A percentile compares a stretch with the other conserved stretches of the same genome.
phyloP scores from a whole-genome alignment of 1,139 yeast genomes.

The Wickerhamomyces sp. region DNA sequence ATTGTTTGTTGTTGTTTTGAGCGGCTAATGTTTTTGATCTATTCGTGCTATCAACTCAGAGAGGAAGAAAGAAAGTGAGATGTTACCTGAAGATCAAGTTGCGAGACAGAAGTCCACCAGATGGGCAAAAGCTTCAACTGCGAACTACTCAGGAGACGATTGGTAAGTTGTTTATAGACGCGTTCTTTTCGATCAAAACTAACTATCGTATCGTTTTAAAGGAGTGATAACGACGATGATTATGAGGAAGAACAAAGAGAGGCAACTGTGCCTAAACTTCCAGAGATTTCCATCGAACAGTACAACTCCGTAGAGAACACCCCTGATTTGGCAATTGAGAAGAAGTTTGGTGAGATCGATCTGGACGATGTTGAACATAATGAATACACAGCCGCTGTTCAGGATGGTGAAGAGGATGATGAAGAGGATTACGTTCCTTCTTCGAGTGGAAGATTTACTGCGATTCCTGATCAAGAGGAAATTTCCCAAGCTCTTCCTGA shows the following conservation, averaged over 20 bases:
- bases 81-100: conserved; percentile 33
- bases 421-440: conserved; percentile 15
- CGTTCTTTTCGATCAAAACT: conserved; percentile 8
- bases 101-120: conserved; percentile 58
- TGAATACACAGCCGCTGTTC: conserved; percentile 17
- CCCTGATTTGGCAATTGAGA: conserved; percentile 11
- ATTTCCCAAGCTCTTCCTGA: no score
- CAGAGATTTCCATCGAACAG: conserved; percentile 7
- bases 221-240: conserved; percentile 18
- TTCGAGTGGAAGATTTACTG: conserved; percentile 9
- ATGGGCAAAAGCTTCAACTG: conserved; percentile 56
- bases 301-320: conserved; percentile 9
- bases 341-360: conserved; percentile 20
- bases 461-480: no score
- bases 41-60: no score
- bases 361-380: conserved; percentile 11
- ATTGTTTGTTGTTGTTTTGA: no score
- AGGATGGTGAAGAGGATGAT: conserved; percentile 10
- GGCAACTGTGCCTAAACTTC: conserved; percentile 6
- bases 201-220: conserved; percentile 6
- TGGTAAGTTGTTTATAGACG: conserved; percentile 39
- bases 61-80: no score
- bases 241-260: conserved; percentile 10
- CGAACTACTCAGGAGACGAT: conserved; percentile 51
- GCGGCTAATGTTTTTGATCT: no score